A percentile compares a stretch with the other conserved stretches of the same genome.
Evolutionary conservation across 306 rosid genomes (phyloP).

Genomic region (Pterocarpus macrocarpus): DNA sequence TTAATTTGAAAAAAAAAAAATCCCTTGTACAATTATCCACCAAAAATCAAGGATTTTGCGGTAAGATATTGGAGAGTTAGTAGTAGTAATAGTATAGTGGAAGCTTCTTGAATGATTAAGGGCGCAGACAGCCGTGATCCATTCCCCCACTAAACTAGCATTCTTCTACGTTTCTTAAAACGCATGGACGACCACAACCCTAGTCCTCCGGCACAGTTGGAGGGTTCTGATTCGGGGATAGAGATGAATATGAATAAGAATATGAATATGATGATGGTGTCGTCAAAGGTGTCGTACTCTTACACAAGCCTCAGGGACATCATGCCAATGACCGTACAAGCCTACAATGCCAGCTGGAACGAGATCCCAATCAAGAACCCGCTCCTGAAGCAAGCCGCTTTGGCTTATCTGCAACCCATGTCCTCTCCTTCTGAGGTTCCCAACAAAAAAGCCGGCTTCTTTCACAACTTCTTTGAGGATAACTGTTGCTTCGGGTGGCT

Average conservation of each 20-base stretch:
- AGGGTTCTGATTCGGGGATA: constrained; percentile 30
- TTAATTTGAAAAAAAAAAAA: too few species aligned
- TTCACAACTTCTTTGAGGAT: constrained; percentile 38
- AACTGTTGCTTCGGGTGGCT: constrained; percentile 57
- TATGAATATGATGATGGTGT: constrained; percentile 33
- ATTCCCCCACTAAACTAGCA: too few species aligned
- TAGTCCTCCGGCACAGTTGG: not conserved
- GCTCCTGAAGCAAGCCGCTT: constrained; percentile 75
- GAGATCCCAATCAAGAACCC: constrained; percentile 73
- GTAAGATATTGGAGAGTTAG: not conserved
- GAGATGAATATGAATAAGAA: constrained; percentile 35
- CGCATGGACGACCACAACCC: too few species aligned
- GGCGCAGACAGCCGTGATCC: too few species aligned
- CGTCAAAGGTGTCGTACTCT: constrained; percentile 20
- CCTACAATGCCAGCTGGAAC: constrained; percentile 53
- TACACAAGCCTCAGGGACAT: constrained; percentile 75
- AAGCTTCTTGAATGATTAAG: not conserved
- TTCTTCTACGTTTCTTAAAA: too few species aligned
- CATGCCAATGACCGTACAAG: constrained; percentile 18
- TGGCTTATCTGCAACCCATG: constrained; percentile 76
- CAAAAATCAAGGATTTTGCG: too few species aligned
- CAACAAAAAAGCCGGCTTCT: not conserved
- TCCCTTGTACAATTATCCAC: too few species aligned
- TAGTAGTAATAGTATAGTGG: not conserved
- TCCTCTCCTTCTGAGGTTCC: constrained; percentile 40